Percentiles rank a stretch among this genome's conserved stretches.
These are phyloP conservation scores for Cytospora piceicola DNA, from an alignment of 2,329 filamentous ascomycete species.

Conservation along the genomic window DNA sequence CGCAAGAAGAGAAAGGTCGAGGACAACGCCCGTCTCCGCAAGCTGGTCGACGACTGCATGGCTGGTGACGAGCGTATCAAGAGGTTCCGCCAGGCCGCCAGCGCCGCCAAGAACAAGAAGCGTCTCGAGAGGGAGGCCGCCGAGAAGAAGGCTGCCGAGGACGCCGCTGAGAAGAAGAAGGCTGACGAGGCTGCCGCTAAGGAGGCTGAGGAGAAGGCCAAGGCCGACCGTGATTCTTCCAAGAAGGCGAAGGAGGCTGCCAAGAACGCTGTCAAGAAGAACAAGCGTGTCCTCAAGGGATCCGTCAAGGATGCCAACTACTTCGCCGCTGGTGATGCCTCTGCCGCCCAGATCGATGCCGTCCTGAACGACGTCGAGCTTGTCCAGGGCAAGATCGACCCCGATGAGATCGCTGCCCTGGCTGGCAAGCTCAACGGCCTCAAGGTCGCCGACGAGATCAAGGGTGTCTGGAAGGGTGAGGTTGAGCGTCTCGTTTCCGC, in stretches of 20 bases:
- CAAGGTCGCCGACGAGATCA: constrained; percentile 83
- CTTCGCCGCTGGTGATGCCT: constrained; percentile 74
- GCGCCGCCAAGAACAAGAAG: constrained; percentile 96
- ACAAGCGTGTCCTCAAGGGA: constrained; percentile 94
- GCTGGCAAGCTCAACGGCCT: constrained; percentile 79
- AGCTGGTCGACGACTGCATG: constrained; percentile 85
- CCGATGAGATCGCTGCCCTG: constrained; percentile 85
- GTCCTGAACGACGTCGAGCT: constrained; percentile 86
- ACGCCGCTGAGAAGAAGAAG: constrained; percentile 80
- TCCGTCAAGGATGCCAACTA: constrained; percentile 98
- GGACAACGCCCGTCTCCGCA: constrained; percentile 88
- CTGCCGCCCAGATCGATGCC: constrained; percentile 77
- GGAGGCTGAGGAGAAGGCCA: constrained; percentile 85
- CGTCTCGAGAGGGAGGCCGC: constrained; percentile 87
- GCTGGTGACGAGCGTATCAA: constrained; percentile 93
- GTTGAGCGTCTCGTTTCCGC: constrained; percentile 76
- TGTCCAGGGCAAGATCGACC: constrained; percentile 84
- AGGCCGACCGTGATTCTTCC: constrained; percentile 76
- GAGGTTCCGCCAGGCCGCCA: constrained; percentile 90
- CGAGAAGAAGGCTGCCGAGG: constrained; percentile 83
- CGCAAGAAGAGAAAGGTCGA: constrained; percentile 99
- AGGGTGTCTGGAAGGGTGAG: constrained; percentile 78
- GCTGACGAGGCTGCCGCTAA: constrained; percentile 79
- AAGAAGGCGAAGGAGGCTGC: constrained; percentile 99
- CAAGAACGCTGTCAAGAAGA: constrained; percentile 99